A percentile compares a stretch with the other conserved stretches of the same genome.
Conservation (phyloP, 192 early-diverging fungal species). For the Linnemannia exigua region DNA sequence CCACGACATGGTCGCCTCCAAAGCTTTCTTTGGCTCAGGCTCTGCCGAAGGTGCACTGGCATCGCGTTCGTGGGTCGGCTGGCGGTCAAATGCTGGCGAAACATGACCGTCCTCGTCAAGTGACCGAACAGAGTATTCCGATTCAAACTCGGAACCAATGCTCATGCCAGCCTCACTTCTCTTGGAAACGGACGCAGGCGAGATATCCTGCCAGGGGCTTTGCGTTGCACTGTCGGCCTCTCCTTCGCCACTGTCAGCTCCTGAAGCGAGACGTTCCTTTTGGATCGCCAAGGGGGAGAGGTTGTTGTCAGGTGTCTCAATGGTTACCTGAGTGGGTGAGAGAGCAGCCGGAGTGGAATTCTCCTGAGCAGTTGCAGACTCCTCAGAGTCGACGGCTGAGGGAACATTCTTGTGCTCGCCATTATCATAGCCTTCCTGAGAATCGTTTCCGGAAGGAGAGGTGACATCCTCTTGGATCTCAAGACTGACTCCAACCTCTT, state of each 20-base stretch:
- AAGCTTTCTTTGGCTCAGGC: background rate
- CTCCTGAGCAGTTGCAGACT: background rate
- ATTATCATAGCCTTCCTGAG: background rate
- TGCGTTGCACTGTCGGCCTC: slow-evolving; percentile 29
- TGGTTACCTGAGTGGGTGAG: background rate
- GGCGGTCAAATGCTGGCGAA: slow-evolving; percentile 5
- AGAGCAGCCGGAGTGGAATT: background rate
- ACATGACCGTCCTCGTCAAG: slow-evolving; percentile 32
- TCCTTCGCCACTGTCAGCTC: slow-evolving; percentile 23
- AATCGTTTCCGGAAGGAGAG: background rate
- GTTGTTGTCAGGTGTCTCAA: slow-evolving; percentile 4
- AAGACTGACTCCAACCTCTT: slow-evolving; percentile 20
- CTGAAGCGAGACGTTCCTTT: slow-evolving; percentile 1
- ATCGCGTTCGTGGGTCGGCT: slow-evolving; percentile 4
- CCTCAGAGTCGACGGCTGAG: background rate
- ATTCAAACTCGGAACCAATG: slow-evolving; percentile 44
- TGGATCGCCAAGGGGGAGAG: slow-evolving; percentile 16
- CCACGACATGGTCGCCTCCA: slow-evolving; percentile 39
- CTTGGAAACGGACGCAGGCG: slow-evolving; percentile 44
- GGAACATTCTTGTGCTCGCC: background rate
- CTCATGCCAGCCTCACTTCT: slow-evolving; percentile 48
- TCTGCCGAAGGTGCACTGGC: background rate
- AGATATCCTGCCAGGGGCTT: slow-evolving; percentile 53
- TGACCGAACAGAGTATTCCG: slow-evolving; percentile 42
- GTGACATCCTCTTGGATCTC: slow-evolving; percentile 7